Conservation (phyloP, 2,329 filamentous ascomycete genomes). For the Pestalotiopsis fici region DNA sequence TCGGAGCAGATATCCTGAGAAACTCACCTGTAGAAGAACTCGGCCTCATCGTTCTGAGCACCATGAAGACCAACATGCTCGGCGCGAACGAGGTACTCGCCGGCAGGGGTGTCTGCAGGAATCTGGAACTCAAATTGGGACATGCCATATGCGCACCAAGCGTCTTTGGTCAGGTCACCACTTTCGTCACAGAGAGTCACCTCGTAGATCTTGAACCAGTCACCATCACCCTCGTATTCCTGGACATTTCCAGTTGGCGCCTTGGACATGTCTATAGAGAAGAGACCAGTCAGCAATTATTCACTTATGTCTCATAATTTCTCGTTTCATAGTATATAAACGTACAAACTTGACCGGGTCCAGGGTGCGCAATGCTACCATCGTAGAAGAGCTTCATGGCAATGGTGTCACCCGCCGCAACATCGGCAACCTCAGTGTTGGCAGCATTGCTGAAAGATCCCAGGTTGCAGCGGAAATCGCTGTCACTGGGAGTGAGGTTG, state of each 20-base stretch:
- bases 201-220: conserved; percentile 18
- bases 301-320: not conserved
- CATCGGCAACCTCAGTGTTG: not conserved
- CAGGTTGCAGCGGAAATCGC: conserved; percentile 2
- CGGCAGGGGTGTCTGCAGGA: conserved; percentile 16
- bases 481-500: not conserved
- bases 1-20: conserved; percentile 15
- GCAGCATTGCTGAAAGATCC: not conserved
- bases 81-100: conserved; percentile 22
- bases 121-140: conserved; percentile 17
- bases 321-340: conserved; percentile 14
- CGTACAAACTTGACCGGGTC: conserved; percentile 13
- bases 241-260: not conserved
- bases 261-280: not conserved
- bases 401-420: not conserved
- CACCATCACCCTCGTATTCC: conserved; percentile 17
- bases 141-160: conserved; percentile 20
- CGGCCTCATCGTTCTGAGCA: conserved; percentile 17
- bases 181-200: conserved; percentile 7
- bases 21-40: not conserved
- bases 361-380: conserved; percentile 5
- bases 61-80: conserved; percentile 23
- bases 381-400: conserved; percentile 2
- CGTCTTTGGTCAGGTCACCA: conserved; percentile 1
- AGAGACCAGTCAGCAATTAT: not conserved